Evolutionary conservation across 441 rosid genomes (phyloP).

Genomic region (Metrosideros polymorpha): DNA sequence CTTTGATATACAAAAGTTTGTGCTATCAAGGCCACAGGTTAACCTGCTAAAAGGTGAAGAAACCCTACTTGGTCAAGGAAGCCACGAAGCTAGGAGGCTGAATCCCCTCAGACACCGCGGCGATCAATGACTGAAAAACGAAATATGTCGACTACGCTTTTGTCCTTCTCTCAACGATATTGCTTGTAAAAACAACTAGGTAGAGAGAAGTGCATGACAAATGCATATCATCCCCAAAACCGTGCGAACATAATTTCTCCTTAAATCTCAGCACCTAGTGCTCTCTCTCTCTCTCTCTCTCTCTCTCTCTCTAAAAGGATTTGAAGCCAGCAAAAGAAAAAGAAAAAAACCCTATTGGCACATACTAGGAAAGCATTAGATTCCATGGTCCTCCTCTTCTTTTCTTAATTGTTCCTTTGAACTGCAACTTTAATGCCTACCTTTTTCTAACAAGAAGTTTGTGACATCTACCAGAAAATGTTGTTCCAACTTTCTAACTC

Average conservation of each 20-base stretch:
- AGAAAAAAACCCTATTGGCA: not conserved
- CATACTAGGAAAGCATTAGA: constrained; percentile 14
- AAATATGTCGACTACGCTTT: not conserved
- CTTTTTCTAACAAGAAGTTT: not conserved
- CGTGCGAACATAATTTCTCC: not conserved
- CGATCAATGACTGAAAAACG: not conserved
- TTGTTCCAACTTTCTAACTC: not conserved
- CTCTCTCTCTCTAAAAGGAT: not conserved
- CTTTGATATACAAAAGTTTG: not conserved
- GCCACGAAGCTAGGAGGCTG: not conserved
- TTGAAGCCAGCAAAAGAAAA: not conserved
- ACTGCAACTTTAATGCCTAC: not conserved
- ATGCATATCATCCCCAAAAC: not conserved
- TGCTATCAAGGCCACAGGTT: not conserved
- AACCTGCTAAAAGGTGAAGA: not conserved
- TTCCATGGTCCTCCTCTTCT: constrained; percentile 13
- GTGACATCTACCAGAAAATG: not conserved
- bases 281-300: not conserved
- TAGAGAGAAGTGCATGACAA: not conserved
- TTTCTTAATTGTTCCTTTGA: not conserved
- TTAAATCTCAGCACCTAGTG: not conserved
- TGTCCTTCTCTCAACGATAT: not conserved
- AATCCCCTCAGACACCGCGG: not conserved
- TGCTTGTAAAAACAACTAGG: no score
- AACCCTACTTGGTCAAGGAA: not conserved